These are phyloP conservation scores for Phialophora expanda DNA, from an alignment of 2,329 filamentous ascomycete species.

Conservation along the genomic window DNA sequence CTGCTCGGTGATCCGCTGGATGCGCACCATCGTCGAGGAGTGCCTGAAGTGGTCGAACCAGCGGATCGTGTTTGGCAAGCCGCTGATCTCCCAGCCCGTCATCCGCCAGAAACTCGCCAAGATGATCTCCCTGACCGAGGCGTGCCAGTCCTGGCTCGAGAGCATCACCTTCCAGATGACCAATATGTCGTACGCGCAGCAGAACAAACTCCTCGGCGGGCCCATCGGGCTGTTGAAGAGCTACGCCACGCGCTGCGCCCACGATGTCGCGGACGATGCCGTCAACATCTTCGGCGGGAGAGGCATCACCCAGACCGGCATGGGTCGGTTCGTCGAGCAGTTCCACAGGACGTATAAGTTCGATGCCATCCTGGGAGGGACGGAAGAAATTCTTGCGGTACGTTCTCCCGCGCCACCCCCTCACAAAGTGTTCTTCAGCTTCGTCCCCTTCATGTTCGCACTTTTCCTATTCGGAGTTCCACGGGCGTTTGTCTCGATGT, in stretches of 20 bases:
- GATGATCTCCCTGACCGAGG: conserved; percentile 70
- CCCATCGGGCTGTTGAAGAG: conserved; percentile 75
- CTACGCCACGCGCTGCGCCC: conserved; percentile 71
- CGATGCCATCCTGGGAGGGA: conserved; percentile 70
- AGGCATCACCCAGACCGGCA: conserved; percentile 71
- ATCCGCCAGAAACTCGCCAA: conserved; percentile 74
- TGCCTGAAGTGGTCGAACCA: conserved; percentile 81
- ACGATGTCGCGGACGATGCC: conserved; percentile 72
- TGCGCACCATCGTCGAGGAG: conserved; percentile 66
- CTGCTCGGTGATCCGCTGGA: conserved; percentile 66
- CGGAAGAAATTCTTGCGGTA: conserved; percentile 70
- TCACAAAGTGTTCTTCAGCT: too few species aligned
- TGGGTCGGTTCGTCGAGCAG: conserved; percentile 74
- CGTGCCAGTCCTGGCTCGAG: conserved; percentile 70
- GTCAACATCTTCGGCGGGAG: conserved; percentile 75
- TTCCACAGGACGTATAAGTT: conserved; percentile 65
- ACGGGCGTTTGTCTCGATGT: too few species aligned
- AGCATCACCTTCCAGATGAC: conserved; percentile 54
- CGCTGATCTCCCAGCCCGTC: conserved; percentile 74
- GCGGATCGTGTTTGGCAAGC: conserved; percentile 71
- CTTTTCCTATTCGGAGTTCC: too few species aligned
- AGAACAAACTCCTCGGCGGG: conserved; percentile 65
- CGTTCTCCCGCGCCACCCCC: background rate
- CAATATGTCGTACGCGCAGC: conserved; percentile 55
- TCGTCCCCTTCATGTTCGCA: too few species aligned